These are phyloP conservation scores for Aspergillus cavernicola DNA, from an alignment of 495 filamentous ascomycete species.

Conservation along the genomic window DNA sequence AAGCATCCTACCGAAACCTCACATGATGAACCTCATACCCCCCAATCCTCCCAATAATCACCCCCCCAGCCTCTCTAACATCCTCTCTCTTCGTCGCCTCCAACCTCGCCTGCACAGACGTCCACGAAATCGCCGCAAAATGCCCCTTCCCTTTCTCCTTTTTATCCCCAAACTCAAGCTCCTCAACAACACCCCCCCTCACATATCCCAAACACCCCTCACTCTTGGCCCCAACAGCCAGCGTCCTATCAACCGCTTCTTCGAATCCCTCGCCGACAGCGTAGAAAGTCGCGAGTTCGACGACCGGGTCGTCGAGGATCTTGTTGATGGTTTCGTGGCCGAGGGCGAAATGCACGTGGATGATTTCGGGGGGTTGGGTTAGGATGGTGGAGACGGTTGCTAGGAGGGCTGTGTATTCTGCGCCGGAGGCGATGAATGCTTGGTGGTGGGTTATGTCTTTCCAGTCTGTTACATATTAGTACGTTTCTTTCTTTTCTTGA, in stretches of 20 bases:
- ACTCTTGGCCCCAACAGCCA: background rate
- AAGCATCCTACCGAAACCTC: background rate
- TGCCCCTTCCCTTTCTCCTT: background rate
- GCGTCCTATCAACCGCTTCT: background rate
- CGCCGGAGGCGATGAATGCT: background rate
- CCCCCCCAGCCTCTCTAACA: background rate
- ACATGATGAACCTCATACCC: slow-evolving; percentile 3
- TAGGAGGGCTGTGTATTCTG: background rate
- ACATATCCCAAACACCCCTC: background rate
- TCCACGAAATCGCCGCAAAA: background rate
- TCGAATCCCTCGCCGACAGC: background rate
- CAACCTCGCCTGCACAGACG: background rate
- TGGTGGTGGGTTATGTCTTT: background rate
- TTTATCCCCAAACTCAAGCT: background rate
- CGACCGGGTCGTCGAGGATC: background rate
- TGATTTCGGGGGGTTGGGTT: background rate
- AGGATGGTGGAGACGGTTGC: background rate
- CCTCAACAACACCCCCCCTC: background rate
- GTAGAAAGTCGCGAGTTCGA: background rate
- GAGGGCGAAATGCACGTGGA: background rate
- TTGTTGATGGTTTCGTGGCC: background rate
- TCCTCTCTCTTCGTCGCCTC: background rate
- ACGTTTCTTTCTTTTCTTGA: background rate
- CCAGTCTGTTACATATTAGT: background rate
- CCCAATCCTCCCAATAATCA: background rate